These are phyloP conservation scores for Spiraea crenata DNA, from an alignment of 331 rosid species.

Conservation along the genomic window DNA sequence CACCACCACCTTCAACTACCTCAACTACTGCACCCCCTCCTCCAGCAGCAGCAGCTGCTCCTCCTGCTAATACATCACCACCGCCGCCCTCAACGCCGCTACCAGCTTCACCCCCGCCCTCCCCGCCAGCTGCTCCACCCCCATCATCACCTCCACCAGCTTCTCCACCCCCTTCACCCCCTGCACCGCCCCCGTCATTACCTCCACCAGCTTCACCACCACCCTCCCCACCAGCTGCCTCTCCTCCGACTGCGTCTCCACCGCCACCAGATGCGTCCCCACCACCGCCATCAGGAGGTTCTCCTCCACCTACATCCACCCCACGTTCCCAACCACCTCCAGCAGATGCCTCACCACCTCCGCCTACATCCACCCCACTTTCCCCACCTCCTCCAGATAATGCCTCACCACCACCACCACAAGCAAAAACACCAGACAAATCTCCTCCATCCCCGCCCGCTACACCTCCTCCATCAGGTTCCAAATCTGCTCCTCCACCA, in stretches of 20 bases:
- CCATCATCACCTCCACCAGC: constrained; percentile 22
- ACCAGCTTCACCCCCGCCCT: constrained; percentile 40
- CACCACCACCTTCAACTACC: constrained; percentile 21
- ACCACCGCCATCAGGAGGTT: constrained; percentile 37
- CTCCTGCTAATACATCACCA: constrained; percentile 22
- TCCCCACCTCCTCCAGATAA: constrained; percentile 67
- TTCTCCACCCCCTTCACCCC: constrained; percentile 5
- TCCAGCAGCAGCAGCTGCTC: constrained; percentile 6
- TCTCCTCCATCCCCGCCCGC: constrained; percentile 47
- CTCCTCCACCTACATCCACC: constrained; percentile 53
- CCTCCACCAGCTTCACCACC: constrained; percentile 47
- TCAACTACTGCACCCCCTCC: constrained; percentile 23
- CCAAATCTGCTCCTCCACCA: constrained; percentile 52
- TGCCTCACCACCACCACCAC: constrained; percentile 50
- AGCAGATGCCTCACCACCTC: constrained; percentile 44
- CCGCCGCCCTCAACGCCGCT: constrained; percentile 39
- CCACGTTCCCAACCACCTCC: constrained; percentile 47
- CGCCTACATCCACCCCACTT: constrained; percentile 34
- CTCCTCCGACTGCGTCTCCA: constrained; percentile 29
- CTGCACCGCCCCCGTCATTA: constrained; percentile 23
- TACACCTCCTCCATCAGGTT: constrained; percentile 54
- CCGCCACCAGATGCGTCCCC: constrained; percentile 45
- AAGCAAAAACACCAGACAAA: constrained; percentile 40
- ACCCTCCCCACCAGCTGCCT: constrained; percentile 24
- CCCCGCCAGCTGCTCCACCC: constrained; percentile 29